Evolutionary conservation across 2,329 filamentous ascomycete species (phyloP).

Genomic region (Metarhizium guizhouense): DNA sequence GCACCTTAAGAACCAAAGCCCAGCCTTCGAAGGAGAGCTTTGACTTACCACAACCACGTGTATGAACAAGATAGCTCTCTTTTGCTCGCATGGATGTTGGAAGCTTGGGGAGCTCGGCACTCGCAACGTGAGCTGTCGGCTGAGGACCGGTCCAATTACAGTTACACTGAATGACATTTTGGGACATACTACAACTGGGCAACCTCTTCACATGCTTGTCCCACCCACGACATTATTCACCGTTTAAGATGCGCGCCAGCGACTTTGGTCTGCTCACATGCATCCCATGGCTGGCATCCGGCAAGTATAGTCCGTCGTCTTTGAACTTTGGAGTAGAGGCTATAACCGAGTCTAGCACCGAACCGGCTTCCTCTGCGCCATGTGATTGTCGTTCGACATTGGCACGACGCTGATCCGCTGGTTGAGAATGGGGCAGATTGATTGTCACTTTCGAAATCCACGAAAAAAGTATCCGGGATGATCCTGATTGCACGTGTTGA

Average conservation of each 20-base stretch:
- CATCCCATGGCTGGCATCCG: background rate
- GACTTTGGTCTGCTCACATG: background rate
- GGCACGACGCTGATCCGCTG: background rate
- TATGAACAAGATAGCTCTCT: background rate
- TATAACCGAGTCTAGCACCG: background rate
- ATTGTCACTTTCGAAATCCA: background rate
- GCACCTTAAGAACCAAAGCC: background rate
- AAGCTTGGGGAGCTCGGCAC: background rate
- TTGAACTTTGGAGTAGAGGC: no score
- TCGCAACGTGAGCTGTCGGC: background rate
- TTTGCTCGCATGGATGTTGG: background rate
- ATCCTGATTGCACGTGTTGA: background rate
- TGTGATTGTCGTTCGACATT: background rate
- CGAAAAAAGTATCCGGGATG: background rate
- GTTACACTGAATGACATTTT: background rate
- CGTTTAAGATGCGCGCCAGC: background rate
- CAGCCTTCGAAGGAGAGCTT: no score
- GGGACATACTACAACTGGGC: background rate
- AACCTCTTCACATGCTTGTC: background rate
- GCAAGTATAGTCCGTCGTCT: background rate
- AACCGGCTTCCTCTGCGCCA: background rate
- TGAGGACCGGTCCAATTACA: background rate
- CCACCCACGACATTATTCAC: background rate
- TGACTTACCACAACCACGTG: background rate
- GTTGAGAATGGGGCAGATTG: background rate